A percentile compares a stretch with the other conserved stretches of the same genome.
Evolutionary conservation across 2,329 filamentous ascomycete genomes (phyloP).

Genomic region (Fusarium kyushuense): DNA sequence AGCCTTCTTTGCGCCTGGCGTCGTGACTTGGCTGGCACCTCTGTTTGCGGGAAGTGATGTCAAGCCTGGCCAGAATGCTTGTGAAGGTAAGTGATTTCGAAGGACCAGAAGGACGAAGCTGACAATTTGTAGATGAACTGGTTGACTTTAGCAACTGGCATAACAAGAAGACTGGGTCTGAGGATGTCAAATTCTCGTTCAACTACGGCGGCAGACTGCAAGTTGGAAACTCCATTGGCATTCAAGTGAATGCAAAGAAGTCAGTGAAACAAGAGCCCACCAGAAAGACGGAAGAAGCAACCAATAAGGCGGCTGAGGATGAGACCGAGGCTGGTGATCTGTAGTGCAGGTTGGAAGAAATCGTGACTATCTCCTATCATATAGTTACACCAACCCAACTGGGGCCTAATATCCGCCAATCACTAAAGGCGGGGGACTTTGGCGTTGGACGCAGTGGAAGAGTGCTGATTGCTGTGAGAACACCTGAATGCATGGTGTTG

Average conservation of each 20-base stretch:
- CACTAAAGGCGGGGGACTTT: background rate
- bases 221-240: background rate
- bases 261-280: background rate
- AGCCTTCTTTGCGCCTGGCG: constrained; percentile 35
- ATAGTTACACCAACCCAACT: background rate
- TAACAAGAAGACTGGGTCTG: background rate
- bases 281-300: background rate
- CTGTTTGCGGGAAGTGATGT: constrained; percentile 29
- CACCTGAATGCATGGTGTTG: background rate
- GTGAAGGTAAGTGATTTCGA: constrained; percentile 7
- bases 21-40: constrained; percentile 28
- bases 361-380: background rate
- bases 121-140: constrained; percentile 7
- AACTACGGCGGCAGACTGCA: constrained; percentile 4
- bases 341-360: background rate
- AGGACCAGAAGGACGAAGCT: background rate
- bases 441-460: background rate
- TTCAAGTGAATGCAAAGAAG: constrained; percentile 17
- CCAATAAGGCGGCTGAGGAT: background rate
- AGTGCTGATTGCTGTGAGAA: background rate
- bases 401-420: background rate
- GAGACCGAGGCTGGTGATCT: background rate
- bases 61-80: constrained; percentile 18
- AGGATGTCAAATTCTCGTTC: background rate
- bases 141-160: constrained; percentile 22